phyloP scores from a whole-genome alignment of 2,329 filamentous ascomycete genomes.

The Fusarium fujikuroi region DNA sequence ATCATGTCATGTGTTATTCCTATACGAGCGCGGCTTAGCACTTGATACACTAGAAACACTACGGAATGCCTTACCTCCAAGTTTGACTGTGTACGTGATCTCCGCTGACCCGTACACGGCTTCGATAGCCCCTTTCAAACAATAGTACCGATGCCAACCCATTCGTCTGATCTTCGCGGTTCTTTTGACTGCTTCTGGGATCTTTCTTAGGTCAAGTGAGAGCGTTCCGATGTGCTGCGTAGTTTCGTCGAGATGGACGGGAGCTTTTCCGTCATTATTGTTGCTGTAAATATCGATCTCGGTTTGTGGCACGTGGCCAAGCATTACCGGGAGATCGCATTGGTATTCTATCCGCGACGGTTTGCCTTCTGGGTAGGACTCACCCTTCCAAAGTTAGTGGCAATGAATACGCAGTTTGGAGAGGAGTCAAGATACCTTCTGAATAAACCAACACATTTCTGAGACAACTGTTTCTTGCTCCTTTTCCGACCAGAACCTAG shows the following conservation, averaged over 20 bases:
- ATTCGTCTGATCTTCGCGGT: conserved; percentile 48
- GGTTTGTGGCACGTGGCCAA: conserved; percentile 50
- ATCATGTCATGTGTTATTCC: conserved; percentile 53
- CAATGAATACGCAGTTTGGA: background rate
- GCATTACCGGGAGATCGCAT: conserved; percentile 51
- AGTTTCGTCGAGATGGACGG: conserved; percentile 45
- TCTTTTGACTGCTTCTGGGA: conserved; percentile 47
- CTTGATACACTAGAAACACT: background rate
- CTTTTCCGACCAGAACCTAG: conserved; percentile 53
- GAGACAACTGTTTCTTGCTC: conserved; percentile 50
- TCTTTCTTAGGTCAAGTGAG: conserved; percentile 50
- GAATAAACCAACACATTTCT: conserved; percentile 55
- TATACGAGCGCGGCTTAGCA: conserved; percentile 32
- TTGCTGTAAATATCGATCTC: conserved; percentile 53
- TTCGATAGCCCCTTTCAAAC: conserved; percentile 51
- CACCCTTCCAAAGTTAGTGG: conserved; percentile 44
- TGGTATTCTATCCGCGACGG: conserved; percentile 52
- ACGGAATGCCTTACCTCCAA: conserved; percentile 47
- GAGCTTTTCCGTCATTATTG: conserved; percentile 46
- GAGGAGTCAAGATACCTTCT: conserved; percentile 46
- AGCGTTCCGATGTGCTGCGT: conserved; percentile 50
- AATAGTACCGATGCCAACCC: conserved; percentile 52
- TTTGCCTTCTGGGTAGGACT: conserved; percentile 52
- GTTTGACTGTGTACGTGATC: conserved; percentile 52
- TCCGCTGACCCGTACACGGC: conserved; percentile 53